Evolutionary conservation across 2,329 filamentous ascomycete genomes (phyloP).

Genomic region (Colletotrichum cordylinicola): DNA sequence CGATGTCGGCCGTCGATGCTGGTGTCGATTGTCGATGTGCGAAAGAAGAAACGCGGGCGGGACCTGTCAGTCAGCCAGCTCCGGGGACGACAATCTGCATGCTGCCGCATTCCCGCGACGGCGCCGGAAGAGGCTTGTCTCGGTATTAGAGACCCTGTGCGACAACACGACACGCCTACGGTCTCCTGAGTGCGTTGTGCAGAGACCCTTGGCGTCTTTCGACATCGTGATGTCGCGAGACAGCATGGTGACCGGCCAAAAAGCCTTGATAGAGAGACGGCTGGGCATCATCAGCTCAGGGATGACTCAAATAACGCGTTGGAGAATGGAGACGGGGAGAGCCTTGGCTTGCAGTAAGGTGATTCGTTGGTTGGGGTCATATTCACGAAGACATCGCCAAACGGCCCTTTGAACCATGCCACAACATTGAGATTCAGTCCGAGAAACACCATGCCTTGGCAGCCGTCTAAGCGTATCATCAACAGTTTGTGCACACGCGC

Average conservation of each 20-base stretch:
- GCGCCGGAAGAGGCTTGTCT: background rate
- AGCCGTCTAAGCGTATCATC: background rate
- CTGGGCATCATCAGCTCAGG: background rate
- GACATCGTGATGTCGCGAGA: background rate
- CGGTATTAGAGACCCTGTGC: background rate
- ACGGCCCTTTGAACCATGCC: background rate
- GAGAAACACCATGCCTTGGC: background rate
- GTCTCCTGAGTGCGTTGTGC: background rate
- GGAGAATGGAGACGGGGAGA: background rate
- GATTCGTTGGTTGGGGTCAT: background rate
- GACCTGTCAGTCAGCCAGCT: background rate
- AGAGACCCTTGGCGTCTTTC: background rate
- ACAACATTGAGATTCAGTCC: background rate
- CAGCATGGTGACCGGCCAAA: background rate
- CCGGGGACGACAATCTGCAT: background rate
- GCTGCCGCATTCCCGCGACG: background rate
- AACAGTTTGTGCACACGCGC: background rate
- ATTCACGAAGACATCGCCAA: background rate
- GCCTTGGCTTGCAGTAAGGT: background rate
- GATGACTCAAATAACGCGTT: background rate
- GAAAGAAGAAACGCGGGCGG: background rate
- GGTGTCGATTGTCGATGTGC: background rate
- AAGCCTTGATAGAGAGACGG: background rate
- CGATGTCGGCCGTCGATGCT: background rate
- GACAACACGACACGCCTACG: background rate